Percentiles rank a stretch among this genome's conserved stretches.
These are phyloP conservation scores for Musa schizocarpa DNA, from an alignment of 176 grass and related monocot species.

Conservation along the genomic window DNA sequence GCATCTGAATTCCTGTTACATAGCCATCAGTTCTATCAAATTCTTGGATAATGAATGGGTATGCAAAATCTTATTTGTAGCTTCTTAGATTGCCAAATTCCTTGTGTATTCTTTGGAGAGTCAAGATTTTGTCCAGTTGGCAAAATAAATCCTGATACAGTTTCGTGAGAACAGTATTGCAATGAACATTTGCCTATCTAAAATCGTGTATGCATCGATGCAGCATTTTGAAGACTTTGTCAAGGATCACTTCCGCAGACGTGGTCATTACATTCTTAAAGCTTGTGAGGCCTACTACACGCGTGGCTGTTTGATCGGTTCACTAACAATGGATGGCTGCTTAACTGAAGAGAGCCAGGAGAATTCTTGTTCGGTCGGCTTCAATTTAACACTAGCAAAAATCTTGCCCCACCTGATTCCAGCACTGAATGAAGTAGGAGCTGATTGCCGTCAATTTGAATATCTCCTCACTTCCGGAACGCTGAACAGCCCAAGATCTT, in stretches of 20 bases:
- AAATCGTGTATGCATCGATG: slow-evolving; percentile 9
- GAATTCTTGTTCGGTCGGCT: slow-evolving; percentile 68
- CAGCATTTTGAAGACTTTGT: slow-evolving; percentile 94
- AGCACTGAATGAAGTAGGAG: slow-evolving; percentile 52
- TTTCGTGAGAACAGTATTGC: no score
- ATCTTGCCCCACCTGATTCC: slow-evolving; percentile 63
- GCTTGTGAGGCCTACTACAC: slow-evolving; percentile 70
- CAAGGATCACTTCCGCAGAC: slow-evolving; percentile 54
- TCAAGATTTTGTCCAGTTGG: no score
- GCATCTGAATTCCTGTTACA: background rate
- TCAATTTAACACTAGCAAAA: slow-evolving; percentile 81
- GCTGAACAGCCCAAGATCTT: slow-evolving; percentile 11
- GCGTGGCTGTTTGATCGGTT: slow-evolving; percentile 63
- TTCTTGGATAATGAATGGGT: no score
- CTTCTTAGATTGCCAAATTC: no score
- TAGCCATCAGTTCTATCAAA: no score
- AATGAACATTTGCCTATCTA: background rate
- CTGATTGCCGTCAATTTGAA: slow-evolving; percentile 57
- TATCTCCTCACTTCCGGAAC: slow-evolving; percentile 43
- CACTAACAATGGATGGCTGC: slow-evolving; percentile 56
- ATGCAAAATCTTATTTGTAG: no score
- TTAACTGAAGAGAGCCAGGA: slow-evolving; percentile 55
- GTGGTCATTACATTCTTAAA: slow-evolving; percentile 80
- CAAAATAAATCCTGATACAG: no score
- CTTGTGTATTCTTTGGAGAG: no score